Percentiles rank a stretch among this genome's conserved stretches.
Conservation (phyloP, 2,329 filamentous ascomycete genomes). For the Cladobotryum protrusum region DNA sequence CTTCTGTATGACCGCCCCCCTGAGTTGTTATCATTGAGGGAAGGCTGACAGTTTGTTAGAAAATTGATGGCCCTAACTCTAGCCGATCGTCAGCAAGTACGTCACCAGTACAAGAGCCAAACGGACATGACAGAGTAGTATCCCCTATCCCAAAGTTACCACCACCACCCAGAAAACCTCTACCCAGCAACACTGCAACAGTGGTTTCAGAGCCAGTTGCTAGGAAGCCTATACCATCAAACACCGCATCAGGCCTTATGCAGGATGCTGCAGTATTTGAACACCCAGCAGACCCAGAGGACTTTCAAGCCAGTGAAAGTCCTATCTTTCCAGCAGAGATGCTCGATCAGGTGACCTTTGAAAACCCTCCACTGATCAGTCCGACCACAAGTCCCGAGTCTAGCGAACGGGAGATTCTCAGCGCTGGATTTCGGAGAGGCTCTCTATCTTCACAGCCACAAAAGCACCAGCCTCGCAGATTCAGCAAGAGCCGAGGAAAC, state of each 20-base stretch:
- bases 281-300: slow-evolving; percentile 23
- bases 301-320: slow-evolving; percentile 20
- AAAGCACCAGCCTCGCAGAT: slow-evolving; percentile 35
- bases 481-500: slow-evolving; percentile 35
- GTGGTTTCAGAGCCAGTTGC: slow-evolving; percentile 6
- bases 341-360: slow-evolving; percentile 8
- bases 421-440: slow-evolving; percentile 22
- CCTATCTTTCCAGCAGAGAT: slow-evolving; percentile 20
- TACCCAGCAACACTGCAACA: slow-evolving; percentile 9
- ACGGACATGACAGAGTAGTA: slow-evolving; percentile 5
- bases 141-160: slow-evolving; percentile 7
- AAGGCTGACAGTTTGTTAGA: neutral
- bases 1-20: slow-evolving; percentile 21
- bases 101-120: slow-evolving; percentile 3
- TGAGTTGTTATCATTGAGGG: neutral
- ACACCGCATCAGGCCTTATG: slow-evolving; percentile 22
- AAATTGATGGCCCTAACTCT: neutral
- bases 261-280: slow-evolving; percentile 28
- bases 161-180: slow-evolving; percentile 9
- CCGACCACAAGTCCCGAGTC: slow-evolving; percentile 23
- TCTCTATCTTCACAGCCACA: slow-evolving; percentile 17
- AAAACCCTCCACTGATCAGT: slow-evolving; percentile 10
- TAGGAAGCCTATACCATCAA: slow-evolving; percentile 7
- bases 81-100: slow-evolving; percentile 5
- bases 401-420: slow-evolving; percentile 28